A percentile compares a stretch with the other conserved stretches of the same genome.
Conservation (phyloP, 257 asterid species). For the Forsythia suspensa region DNA sequence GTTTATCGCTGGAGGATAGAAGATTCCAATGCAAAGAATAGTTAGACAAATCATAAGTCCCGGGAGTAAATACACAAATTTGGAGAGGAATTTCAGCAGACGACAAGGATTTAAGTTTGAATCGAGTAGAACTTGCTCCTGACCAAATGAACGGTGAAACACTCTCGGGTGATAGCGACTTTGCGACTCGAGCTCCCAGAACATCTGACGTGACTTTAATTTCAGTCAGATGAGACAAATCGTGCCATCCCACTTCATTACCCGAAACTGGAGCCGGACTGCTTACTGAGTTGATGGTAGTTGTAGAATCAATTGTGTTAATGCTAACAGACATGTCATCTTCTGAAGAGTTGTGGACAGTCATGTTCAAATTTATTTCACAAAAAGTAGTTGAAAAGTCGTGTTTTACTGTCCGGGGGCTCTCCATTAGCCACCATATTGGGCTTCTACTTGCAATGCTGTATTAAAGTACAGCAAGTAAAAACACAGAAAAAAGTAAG, state of each 20-base stretch:
- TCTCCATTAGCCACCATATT: slow-evolving; percentile 77
- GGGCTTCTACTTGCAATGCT: slow-evolving; percentile 73
- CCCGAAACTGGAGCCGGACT: slow-evolving; percentile 41
- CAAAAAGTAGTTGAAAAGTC: slow-evolving; percentile 64
- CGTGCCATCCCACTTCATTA: slow-evolving; percentile 87
- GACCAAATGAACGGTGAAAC: slow-evolving; percentile 84
- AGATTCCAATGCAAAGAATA: slow-evolving; percentile 75
- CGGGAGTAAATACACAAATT: slow-evolving; percentile 72
- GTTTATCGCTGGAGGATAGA: slow-evolving; percentile 21
- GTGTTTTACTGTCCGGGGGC: slow-evolving; percentile 62
- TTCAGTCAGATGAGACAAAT: slow-evolving; percentile 50
- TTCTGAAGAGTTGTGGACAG: slow-evolving; percentile 69
- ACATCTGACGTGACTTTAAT: slow-evolving; percentile 52
- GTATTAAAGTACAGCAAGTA: slow-evolving; percentile 16
- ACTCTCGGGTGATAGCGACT: slow-evolving; percentile 39
- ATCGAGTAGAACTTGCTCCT: slow-evolving; percentile 64
- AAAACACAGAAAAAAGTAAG: background rate
- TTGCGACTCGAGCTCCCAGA: slow-evolving; percentile 34
- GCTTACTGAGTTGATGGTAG: slow-evolving; percentile 26
- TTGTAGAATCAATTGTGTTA: slow-evolving; percentile 49
- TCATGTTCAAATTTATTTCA: slow-evolving; percentile 63
- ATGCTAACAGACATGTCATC: slow-evolving; percentile 50
- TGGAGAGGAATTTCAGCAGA: slow-evolving; percentile 62
- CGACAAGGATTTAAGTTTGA: slow-evolving; percentile 60
- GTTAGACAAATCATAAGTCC: slow-evolving; percentile 85